phyloP scores from a whole-genome alignment of 768 basidiomycete genomes.

The Mycena vitilis region DNA sequence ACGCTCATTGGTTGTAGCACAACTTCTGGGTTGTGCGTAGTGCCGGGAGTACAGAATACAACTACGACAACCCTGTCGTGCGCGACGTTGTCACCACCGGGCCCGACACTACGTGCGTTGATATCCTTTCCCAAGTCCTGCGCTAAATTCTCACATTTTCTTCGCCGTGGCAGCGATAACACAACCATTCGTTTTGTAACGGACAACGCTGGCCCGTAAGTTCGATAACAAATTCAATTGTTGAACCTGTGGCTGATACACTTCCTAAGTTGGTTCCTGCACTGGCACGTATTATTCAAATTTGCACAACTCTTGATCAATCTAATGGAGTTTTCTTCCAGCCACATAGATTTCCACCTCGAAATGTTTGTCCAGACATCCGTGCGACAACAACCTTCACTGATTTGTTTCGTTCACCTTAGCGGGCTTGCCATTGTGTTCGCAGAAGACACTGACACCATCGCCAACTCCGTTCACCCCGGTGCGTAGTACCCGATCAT shows the following conservation, averaged over 20 bases:
- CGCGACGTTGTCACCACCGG: slow-evolving; percentile 69
- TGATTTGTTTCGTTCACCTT: not conserved
- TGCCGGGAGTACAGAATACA: slow-evolving; percentile 51
- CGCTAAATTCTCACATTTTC: not conserved
- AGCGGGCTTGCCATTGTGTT: slow-evolving; percentile 44
- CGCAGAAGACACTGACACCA: slow-evolving; percentile 38
- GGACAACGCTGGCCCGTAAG: slow-evolving; percentile 76
- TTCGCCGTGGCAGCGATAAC: slow-evolving; percentile 42
- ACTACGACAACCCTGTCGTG: slow-evolving; percentile 64
- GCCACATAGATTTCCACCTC: slow-evolving; percentile 60
- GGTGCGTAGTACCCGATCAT: slow-evolving; percentile 6
- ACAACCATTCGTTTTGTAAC: slow-evolving; percentile 73
- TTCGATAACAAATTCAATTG: slow-evolving; percentile 32
- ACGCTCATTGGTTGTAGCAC: too few species aligned
- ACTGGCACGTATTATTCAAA: slow-evolving; percentile 1
- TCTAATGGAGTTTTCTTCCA: slow-evolving; percentile 13
- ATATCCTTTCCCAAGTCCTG: not conserved
- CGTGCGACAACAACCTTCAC: not conserved
- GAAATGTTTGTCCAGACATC: slow-evolving; percentile 41
- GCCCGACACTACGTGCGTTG: slow-evolving; percentile 25
- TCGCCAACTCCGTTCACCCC: slow-evolving; percentile 25
- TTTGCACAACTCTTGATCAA: too few species aligned
- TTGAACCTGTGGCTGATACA: not conserved
- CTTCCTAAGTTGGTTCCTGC: slow-evolving; percentile 12
- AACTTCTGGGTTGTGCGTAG: slow-evolving; percentile 56